Conservation (phyloP, 2,329 filamentous ascomycete species). For the Elsinoe arachidis region DNA sequence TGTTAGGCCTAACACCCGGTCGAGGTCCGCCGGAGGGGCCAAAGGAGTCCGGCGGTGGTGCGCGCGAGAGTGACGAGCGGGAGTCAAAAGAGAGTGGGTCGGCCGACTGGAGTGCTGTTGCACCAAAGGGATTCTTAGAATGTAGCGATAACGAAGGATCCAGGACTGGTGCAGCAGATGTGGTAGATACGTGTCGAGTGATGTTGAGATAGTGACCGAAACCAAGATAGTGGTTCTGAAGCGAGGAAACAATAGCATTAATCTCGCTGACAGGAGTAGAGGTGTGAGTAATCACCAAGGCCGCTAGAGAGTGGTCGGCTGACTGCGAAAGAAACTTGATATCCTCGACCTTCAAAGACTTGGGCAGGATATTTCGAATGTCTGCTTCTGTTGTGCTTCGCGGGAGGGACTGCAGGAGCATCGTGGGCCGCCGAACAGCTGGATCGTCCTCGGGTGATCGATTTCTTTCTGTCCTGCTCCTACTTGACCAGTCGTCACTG, state of each 20-base stretch:
- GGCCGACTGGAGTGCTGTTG: slow-evolving; percentile 43
- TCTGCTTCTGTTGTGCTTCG: slow-evolving; percentile 43
- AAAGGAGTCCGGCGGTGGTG: slow-evolving; percentile 35
- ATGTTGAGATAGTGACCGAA: slow-evolving; percentile 74
- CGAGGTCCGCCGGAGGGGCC: slow-evolving; percentile 19
- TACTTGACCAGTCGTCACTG: slow-evolving; percentile 38
- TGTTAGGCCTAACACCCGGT: slow-evolving; percentile 12
- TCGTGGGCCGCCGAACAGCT: slow-evolving; percentile 39
- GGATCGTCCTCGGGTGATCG: slow-evolving; percentile 14
- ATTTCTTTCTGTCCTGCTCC: background rate
- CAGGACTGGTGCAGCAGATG: slow-evolving; percentile 19
- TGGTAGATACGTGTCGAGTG: slow-evolving; percentile 74
- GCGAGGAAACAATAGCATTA: slow-evolving; percentile 64
- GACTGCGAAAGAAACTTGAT: slow-evolving; percentile 54
- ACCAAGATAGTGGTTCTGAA: slow-evolving; percentile 79
- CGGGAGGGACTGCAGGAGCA: slow-evolving; percentile 47
- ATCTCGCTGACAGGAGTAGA: slow-evolving; percentile 79
- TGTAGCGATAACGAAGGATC: slow-evolving; percentile 29
- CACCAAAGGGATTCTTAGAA: slow-evolving; percentile 56
- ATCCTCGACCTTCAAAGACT: slow-evolving; percentile 58
- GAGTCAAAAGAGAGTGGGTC: slow-evolving; percentile 39
- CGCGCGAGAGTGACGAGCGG: slow-evolving; percentile 29
- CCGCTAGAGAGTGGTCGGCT: slow-evolving; percentile 47
- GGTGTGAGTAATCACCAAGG: slow-evolving; percentile 71
- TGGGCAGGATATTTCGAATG: slow-evolving; percentile 41